Conservation (phyloP, 306 rosid genomes). For the Calophaca sinica region DNA sequence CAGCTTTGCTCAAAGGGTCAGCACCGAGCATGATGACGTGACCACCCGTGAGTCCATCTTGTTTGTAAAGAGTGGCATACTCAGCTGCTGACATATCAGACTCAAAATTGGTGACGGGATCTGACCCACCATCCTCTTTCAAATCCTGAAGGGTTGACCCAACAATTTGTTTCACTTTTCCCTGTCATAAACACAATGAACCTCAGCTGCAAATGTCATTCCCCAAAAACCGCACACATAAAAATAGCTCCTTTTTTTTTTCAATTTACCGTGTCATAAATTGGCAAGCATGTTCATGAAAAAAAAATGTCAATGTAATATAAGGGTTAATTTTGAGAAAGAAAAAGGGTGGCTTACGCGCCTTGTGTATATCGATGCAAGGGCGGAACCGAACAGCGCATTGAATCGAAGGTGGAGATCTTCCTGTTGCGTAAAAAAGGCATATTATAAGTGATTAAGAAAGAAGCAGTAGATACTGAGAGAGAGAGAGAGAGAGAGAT, state of each 20-base stretch:
- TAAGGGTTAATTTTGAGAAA: background rate
- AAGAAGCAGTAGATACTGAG: background rate
- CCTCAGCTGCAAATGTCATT: background rate
- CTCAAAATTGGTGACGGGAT: constrained; percentile 85
- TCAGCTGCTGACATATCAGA: constrained; percentile 90
- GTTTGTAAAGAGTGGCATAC: constrained; percentile 76
- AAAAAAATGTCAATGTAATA: too few relatives aligned
- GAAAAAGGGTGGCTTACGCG: constrained; percentile 7
- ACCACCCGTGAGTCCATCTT: constrained; percentile 83
- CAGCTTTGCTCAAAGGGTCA: constrained; percentile 82
- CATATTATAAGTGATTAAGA: background rate
- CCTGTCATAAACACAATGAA: constrained; percentile 55
- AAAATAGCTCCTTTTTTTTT: background rate
- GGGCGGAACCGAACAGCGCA: constrained; percentile 82
- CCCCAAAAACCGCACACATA: background rate
- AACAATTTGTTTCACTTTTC: constrained; percentile 92
- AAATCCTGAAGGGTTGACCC: constrained; percentile 89
- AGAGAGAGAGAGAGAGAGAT: constrained; percentile 16
- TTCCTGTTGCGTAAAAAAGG: constrained; percentile 25
- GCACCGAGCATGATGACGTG: constrained; percentile 95
- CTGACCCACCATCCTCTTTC: constrained; percentile 62
- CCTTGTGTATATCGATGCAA: constrained; percentile 93
- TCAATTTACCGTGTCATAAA: background rate
- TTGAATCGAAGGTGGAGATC: constrained; percentile 48
- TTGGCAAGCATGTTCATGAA: background rate